Conservation (phyloP, 2,329 filamentous ascomycete genomes). For the Ophiosphaerella narmari region DNA sequence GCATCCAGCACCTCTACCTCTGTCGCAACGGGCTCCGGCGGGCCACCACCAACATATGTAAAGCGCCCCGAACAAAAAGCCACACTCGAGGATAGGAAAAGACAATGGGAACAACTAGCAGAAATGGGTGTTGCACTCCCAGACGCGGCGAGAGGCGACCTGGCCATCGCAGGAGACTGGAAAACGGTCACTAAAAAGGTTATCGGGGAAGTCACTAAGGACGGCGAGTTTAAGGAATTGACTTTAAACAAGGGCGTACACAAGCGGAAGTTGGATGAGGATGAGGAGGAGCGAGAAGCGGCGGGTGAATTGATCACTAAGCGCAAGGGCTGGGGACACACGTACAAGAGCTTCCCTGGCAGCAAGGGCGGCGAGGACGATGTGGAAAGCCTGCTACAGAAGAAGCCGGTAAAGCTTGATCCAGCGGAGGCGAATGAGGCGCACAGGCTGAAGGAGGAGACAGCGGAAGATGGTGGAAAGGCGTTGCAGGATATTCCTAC, state of each 20-base stretch:
- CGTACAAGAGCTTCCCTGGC: constrained; percentile 52
- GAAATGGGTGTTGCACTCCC: constrained; percentile 86
- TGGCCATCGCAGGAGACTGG: constrained; percentile 92
- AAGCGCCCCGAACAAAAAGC: constrained; percentile 50
- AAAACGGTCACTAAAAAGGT: constrained; percentile 63
- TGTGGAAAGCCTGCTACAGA: constrained; percentile 63
- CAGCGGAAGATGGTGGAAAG: constrained; percentile 19
- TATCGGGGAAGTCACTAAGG: constrained; percentile 49
- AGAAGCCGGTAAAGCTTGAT: constrained; percentile 19
- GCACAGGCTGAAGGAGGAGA: constrained; percentile 20
- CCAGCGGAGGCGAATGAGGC: constrained; percentile 51
- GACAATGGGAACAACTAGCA: constrained; percentile 84
- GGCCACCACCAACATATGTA: constrained; percentile 32
- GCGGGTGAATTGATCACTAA: constrained; percentile 54
- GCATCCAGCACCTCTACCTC: constrained; percentile 36
- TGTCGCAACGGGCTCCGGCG: constrained; percentile 34
- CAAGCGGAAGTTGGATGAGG: constrained; percentile 66
- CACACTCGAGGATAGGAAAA: constrained; percentile 71
- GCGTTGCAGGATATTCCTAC: constrained; percentile 33
- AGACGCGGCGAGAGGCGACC: constrained; percentile 73
- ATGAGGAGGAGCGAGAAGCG: constrained; percentile 65
- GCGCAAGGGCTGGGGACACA: constrained; percentile 52
- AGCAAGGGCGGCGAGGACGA: constrained; percentile 62
- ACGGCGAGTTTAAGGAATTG: constrained; percentile 51
- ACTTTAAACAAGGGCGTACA: constrained; percentile 59